phyloP scores from a whole-genome alignment of 2,329 filamentous ascomycete species.

The Cytospora leucostoma region DNA sequence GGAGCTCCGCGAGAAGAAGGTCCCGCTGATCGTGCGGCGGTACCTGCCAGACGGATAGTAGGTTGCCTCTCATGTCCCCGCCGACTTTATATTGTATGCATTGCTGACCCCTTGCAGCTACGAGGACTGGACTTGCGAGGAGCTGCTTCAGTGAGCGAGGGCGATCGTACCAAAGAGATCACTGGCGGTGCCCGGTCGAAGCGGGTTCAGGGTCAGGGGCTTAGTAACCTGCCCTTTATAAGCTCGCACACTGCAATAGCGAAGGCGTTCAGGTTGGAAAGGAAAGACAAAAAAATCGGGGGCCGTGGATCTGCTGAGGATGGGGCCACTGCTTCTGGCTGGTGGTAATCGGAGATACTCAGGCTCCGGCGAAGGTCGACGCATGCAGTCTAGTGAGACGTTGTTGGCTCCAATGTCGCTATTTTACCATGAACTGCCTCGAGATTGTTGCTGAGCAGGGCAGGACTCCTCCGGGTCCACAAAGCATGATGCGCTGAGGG shows the following conservation, averaged over 20 bases:
- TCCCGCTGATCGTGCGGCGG: slow-evolving; percentile 88
- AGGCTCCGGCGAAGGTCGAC: not conserved
- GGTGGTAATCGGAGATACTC: slow-evolving; percentile 1
- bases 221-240: slow-evolving; percentile 9
- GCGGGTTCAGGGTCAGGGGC: slow-evolving; percentile 4
- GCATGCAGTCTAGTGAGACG: not conserved
- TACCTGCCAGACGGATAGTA: slow-evolving; percentile 97
- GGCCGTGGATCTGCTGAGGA: slow-evolving; percentile 6
- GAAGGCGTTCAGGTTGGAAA: slow-evolving; percentile 35
- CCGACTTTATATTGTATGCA: slow-evolving; percentile 17
- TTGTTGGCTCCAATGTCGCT: not conserved
- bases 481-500: not conserved
- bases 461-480: not conserved
- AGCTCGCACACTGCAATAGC: slow-evolving; percentile 35
- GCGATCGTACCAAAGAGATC: not conserved
- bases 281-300: slow-evolving; percentile 10
- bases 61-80: slow-evolving; percentile 43
- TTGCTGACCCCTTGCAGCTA: slow-evolving; percentile 60
- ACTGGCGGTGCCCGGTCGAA: slow-evolving; percentile 15
- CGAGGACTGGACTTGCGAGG: slow-evolving; percentile 99
- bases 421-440: not conserved
- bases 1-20: slow-evolving; percentile 97
- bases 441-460: not conserved
- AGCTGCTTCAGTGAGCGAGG: slow-evolving; percentile 65
- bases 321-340: not conserved